phyloP scores from a whole-genome alignment of 306 rosid species.

The Prunus padus region DNA sequence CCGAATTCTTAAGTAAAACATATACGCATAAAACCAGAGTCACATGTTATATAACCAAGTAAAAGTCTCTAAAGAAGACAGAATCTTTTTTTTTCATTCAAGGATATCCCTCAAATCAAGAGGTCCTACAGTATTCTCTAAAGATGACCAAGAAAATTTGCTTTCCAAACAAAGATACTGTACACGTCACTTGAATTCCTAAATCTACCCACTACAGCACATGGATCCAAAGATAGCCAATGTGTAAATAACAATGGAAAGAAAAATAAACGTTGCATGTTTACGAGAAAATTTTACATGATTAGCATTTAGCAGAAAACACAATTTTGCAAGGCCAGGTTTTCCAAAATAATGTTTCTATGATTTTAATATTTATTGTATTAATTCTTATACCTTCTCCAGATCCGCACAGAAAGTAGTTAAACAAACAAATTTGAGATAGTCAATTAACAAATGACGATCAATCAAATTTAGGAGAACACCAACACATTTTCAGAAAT shows the following conservation, averaged over 20 bases:
- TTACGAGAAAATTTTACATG: background rate
- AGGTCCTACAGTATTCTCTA: background rate
- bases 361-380: background rate
- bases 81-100: background rate
- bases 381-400: background rate
- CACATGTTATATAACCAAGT: background rate
- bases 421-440: background rate
- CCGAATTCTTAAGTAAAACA: too few relatives aligned
- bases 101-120: background rate
- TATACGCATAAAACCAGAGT: background rate
- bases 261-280: background rate
- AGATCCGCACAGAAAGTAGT: background rate
- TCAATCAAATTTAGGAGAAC: background rate
- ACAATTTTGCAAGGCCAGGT: background rate
- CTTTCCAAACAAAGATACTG: background rate
- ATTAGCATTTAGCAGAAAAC: background rate
- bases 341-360: background rate
- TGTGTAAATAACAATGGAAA: background rate
- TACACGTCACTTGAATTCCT: background rate
- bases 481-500: background rate
- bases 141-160: background rate
- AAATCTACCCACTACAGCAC: background rate
- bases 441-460: background rate
- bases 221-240: background rate
- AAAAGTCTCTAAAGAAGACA: background rate